These are phyloP conservation scores for Drosera spatulata DNA, from an alignment of 179 eudicot genomes.

Conservation along the genomic window DNA sequence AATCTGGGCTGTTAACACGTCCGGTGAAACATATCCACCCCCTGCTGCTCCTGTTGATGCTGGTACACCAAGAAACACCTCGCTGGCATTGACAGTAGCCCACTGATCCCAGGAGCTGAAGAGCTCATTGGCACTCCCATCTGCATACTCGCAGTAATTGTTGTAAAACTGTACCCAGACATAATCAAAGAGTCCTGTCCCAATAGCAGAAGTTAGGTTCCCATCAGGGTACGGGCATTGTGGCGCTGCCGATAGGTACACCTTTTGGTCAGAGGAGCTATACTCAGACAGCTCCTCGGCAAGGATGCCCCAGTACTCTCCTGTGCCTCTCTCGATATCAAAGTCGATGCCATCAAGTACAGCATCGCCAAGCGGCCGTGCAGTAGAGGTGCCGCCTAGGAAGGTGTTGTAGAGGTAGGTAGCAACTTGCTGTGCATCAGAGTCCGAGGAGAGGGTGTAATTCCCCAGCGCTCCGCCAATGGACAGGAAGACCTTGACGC, in stretches of 20 bases:
- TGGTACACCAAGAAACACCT: conserved; percentile 21
- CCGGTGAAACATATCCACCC: conserved; percentile 20
- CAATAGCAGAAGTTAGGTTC: conserved; percentile 6
- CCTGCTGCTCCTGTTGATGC: conserved; percentile 26
- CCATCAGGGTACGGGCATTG: conserved; percentile 20
- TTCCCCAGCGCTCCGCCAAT: conserved; percentile 12
- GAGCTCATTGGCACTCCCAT: neutral
- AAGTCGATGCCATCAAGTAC: conserved; percentile 22
- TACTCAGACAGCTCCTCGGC: conserved; percentile 11
- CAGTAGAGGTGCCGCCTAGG: conserved; percentile 13
- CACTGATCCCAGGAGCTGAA: conserved; percentile 13
- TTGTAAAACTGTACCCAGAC: conserved; percentile 21
- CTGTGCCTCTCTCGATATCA: conserved; percentile 17
- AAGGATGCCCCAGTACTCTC: conserved; percentile 7
- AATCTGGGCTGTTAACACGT: conserved; percentile 10
- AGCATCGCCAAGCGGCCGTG: conserved; percentile 16
- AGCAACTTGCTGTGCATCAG: conserved; percentile 14
- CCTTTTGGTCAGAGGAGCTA: conserved; percentile 5
- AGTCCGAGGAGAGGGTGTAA: conserved; percentile 8
- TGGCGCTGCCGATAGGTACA: conserved; percentile 20
- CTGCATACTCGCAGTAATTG: conserved; percentile 13
- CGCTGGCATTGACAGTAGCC: conserved; percentile 10
- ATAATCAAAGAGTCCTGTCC: conserved; percentile 15
- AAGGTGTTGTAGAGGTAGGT: conserved; percentile 19
- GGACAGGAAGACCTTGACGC: conserved; percentile 19